Evolutionary conservation across 176 grass and related monocot genomes (phyloP).

Genomic region (Zoysia pacifica): DNA sequence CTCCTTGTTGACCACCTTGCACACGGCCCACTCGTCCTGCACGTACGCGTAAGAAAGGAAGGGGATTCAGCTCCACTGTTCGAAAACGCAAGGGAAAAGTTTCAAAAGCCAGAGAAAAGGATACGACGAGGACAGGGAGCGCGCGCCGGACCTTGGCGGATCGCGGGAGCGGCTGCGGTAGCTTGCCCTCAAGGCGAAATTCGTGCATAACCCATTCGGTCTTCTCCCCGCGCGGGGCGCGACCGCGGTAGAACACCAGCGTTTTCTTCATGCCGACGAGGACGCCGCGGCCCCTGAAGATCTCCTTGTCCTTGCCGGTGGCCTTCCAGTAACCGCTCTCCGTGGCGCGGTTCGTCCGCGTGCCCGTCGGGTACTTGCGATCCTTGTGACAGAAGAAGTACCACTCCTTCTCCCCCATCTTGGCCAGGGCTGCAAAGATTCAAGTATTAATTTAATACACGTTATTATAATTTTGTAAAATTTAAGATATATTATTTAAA

Average conservation of each 20-base stretch:
- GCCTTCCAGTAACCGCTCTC: slow-evolving; percentile 95
- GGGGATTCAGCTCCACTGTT: neutral
- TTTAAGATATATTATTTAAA: too few relatives aligned
- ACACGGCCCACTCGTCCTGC: slow-evolving; percentile 92
- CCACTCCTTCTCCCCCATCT: slow-evolving; percentile 95
- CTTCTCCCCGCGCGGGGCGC: slow-evolving; percentile 85
- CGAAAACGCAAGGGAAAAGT: slow-evolving; percentile 11
- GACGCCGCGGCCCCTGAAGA: slow-evolving; percentile 53
- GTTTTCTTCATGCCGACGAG: slow-evolving; percentile 99
- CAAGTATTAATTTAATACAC: neutral
- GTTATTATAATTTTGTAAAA: too few relatives aligned
- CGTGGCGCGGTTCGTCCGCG: slow-evolving; percentile 88
- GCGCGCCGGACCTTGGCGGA: slow-evolving; percentile 56
- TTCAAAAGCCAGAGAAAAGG: neutral
- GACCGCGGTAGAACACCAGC: slow-evolving; percentile 95
- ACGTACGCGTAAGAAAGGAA: neutral
- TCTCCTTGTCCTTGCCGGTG: slow-evolving; percentile 98
- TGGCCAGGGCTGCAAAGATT: slow-evolving; percentile 55
- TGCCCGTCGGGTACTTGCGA: slow-evolving; percentile 96
- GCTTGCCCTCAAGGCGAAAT: slow-evolving; percentile 76
- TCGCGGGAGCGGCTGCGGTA: slow-evolving; percentile 50
- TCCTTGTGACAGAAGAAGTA: slow-evolving; percentile 96
- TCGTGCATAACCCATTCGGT: slow-evolving; percentile 97
- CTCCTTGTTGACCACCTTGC: slow-evolving; percentile 83
- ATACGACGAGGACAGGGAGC: neutral